Evolutionary conservation across 2,329 filamentous ascomycete genomes (phyloP).

Genomic region (Emergomyces orientalis): DNA sequence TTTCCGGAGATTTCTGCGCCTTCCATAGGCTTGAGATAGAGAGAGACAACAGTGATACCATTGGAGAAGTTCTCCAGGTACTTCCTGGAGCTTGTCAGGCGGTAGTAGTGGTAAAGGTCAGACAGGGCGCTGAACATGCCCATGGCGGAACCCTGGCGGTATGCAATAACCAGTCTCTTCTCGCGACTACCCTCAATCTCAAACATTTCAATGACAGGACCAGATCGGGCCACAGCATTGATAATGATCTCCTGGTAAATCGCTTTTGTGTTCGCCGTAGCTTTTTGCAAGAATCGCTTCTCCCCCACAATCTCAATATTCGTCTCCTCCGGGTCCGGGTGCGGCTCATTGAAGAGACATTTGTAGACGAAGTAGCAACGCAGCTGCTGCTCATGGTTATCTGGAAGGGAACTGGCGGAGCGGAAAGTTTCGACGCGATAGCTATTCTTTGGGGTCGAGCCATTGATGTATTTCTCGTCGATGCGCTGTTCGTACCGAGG

Average conservation of each 20-base stretch:
- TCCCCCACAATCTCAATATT: constrained; percentile 87
- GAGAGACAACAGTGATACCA: constrained; percentile 91
- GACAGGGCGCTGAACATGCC: constrained; percentile 92
- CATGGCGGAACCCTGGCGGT: constrained; percentile 82
- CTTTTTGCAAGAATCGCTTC: constrained; percentile 88
- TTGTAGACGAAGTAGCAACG: constrained; percentile 99
- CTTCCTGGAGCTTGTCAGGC: constrained; percentile 89
- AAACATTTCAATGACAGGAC: constrained; percentile 95
- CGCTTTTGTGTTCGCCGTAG: constrained; percentile 87
- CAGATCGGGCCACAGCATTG: constrained; percentile 71
- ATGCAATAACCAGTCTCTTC: constrained; percentile 89
- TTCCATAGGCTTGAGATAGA: constrained; percentile 74
- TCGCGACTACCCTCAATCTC: constrained; percentile 86
- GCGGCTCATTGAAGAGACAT: constrained; percentile 74
- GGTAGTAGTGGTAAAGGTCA: constrained; percentile 98
- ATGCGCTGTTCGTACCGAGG: constrained; percentile 91
- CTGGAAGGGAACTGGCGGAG: constrained; percentile 69
- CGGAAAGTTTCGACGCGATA: constrained; percentile 98
- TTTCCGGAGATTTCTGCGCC: constrained; percentile 46
- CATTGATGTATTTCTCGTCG: constrained; percentile 90
- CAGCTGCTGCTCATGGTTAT: constrained; percentile 67
- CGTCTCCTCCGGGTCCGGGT: constrained; percentile 67
- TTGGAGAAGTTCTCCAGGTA: constrained; percentile 99
- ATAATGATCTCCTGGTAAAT: constrained; percentile 93
- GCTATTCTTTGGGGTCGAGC: constrained; percentile 57